Conservation (phyloP, 139 green algal species). For the Choricystis sp. region DNA sequence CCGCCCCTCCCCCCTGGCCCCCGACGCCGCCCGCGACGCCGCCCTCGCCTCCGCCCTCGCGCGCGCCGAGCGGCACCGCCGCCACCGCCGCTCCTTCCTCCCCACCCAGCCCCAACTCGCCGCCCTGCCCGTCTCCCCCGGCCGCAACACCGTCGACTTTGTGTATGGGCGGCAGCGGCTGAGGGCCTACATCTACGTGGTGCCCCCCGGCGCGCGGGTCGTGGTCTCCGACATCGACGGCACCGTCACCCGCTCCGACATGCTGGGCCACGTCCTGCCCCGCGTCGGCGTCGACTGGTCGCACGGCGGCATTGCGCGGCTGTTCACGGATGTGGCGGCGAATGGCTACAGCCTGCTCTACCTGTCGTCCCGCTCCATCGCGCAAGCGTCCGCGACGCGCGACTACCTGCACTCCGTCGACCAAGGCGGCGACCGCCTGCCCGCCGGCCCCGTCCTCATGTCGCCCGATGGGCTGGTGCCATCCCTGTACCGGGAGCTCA, state of each 20-base stretch:
- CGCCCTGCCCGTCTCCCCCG: conserved; percentile 38
- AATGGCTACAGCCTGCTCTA: conserved; percentile 81
- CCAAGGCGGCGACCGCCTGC: conserved; percentile 36
- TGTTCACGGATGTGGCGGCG: conserved; percentile 51
- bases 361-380: conserved; percentile 57
- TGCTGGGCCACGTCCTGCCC: conserved; percentile 76
- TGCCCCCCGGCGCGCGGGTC: conserved; percentile 48
- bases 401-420: conserved; percentile 73
- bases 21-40: no score
- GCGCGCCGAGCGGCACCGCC: neutral
- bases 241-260: conserved; percentile 77
- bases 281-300: conserved; percentile 76
- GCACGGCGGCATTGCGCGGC: conserved; percentile 60
- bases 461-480: conserved; percentile 83
- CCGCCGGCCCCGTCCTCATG: conserved; percentile 77
- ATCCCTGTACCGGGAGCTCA: conserved; percentile 70
- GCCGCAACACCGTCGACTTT: conserved; percentile 71
- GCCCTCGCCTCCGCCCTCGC: neutral
- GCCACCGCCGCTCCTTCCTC: conserved; percentile 7
- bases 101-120: conserved; percentile 47
- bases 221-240: conserved; percentile 80
- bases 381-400: conserved; percentile 73
- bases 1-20: no score
- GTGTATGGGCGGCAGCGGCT: conserved; percentile 28
- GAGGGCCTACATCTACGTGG: conserved; percentile 60